Conservation (phyloP, 177 flowering plant species). For the Vitis hybrid region DNA sequence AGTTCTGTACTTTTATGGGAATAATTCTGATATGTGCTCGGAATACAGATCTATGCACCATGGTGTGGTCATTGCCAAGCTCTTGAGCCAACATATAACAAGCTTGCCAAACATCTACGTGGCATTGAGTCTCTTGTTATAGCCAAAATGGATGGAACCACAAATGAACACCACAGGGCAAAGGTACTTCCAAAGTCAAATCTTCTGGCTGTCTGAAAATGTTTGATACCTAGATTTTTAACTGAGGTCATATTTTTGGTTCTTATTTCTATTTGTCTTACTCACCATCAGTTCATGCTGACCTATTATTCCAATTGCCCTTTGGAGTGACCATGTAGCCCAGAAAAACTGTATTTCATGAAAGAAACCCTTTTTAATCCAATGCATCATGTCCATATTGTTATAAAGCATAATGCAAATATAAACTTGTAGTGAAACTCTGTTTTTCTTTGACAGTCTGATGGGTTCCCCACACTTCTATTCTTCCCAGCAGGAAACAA, state of each 20-base stretch:
- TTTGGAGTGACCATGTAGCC: background rate
- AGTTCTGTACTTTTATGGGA: background rate
- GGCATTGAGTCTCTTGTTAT: conserved; percentile 79
- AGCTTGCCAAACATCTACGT: conserved; percentile 84
- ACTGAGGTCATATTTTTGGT: background rate
- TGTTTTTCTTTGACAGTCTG: conserved; percentile 51
- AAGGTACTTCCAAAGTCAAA: conserved; percentile 50
- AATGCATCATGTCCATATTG: background rate
- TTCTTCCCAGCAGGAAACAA: conserved; percentile 98
- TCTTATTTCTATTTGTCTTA: background rate
- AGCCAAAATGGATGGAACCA: conserved; percentile 98
- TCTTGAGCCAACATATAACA: conserved; percentile 90
- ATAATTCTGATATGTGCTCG: conserved; percentile 4
- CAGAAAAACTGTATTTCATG: background rate
- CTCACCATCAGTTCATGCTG: background rate
- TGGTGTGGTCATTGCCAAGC: conserved; percentile 99
- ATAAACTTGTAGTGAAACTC: background rate
- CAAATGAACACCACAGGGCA: conserved; percentile 90
- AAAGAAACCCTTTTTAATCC: background rate
- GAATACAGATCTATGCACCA: conserved; percentile 85
- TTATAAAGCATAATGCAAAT: background rate
- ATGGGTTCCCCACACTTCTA: conserved; percentile 89
- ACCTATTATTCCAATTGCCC: background rate
- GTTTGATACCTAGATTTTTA: background rate
- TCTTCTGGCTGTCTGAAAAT: too few species aligned